Conservation (phyloP, 768 basidiomycete species). For the Calocera cornea region DNA sequence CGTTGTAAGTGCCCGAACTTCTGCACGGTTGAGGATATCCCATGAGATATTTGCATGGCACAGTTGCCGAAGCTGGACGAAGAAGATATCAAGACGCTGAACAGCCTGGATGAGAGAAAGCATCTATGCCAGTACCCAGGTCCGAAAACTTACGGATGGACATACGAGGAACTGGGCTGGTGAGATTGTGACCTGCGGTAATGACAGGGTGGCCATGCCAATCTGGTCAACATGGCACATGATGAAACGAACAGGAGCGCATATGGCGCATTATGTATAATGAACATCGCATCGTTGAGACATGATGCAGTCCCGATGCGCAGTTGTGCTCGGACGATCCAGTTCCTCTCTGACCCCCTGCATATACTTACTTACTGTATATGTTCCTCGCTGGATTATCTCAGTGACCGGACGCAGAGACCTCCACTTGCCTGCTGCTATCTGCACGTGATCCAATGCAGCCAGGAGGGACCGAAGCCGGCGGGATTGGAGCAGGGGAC, state of each 20-base stretch:
- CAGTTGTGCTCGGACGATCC: too few species aligned
- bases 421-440: too few species aligned
- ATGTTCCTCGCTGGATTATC: too few species aligned
- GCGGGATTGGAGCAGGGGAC: background rate
- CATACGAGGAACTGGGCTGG: constrained; percentile 31
- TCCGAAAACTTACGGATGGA: constrained; percentile 27
- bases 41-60: background rate
- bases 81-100: constrained; percentile 26
- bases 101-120: constrained; percentile 24
- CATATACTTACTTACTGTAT: too few species aligned
- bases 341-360: too few species aligned
- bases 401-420: too few species aligned
- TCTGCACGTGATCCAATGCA: background rate
- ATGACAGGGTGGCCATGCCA: background rate
- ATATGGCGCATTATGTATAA: too few species aligned
- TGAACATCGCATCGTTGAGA: too few species aligned
- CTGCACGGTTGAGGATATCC: background rate
- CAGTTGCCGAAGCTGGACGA: constrained; percentile 24
- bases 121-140: constrained; percentile 25
- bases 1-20: constrained; percentile 24
- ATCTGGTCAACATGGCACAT: background rate
- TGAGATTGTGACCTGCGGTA: constrained; percentile 14
- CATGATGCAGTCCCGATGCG: too few species aligned
- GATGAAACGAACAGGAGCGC: background rate
- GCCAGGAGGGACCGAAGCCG: background rate